Percentiles rank a stretch among this genome's conserved stretches.
Conservation (phyloP, 768 basidiomycete genomes). For the Asterophora lycoperdoides region DNA sequence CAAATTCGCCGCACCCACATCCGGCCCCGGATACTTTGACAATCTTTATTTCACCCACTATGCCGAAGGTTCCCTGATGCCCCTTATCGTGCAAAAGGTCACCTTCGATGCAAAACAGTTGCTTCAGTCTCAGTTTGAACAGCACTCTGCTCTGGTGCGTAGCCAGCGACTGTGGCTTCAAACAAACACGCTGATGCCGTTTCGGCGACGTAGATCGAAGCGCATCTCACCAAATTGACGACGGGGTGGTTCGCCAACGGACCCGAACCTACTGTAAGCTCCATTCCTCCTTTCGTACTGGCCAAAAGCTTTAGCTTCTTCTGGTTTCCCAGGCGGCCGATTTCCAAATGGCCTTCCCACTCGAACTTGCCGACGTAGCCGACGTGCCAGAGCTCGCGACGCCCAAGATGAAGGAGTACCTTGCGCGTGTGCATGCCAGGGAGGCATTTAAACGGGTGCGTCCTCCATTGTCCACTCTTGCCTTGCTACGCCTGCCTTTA, state of each 20-base stretch:
- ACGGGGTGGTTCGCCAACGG: constrained; percentile 20
- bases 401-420: constrained; percentile 22
- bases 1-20: constrained; percentile 13
- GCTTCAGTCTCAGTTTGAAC: constrained; percentile 25
- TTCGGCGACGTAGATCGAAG: constrained; percentile 18
- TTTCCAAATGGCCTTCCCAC: constrained; percentile 25
- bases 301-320: too few species aligned
- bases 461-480: too few species aligned
- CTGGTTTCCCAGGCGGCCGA: constrained; percentile 18
- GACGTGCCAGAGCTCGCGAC: constrained; percentile 10
- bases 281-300: not conserved
- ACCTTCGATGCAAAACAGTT: constrained; percentile 22
- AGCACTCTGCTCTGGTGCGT: constrained; percentile 26
- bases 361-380: constrained; percentile 20
- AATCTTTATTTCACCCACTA: constrained; percentile 19
- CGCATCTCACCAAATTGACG: constrained; percentile 11
- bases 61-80: constrained; percentile 29
- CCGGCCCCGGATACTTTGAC: constrained; percentile 14
- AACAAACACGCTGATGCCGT: too few species aligned
- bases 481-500: too few species aligned
- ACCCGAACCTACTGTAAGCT: constrained; percentile 15
- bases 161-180: not conserved
- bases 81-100: constrained; percentile 32
- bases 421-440: constrained; percentile 21
- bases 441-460: constrained; percentile 16